Percentiles rank a stretch among this genome's conserved stretches.
Conservation (phyloP, 176 grass and related monocot genomes). For the Eremochloa ophiuroides region DNA sequence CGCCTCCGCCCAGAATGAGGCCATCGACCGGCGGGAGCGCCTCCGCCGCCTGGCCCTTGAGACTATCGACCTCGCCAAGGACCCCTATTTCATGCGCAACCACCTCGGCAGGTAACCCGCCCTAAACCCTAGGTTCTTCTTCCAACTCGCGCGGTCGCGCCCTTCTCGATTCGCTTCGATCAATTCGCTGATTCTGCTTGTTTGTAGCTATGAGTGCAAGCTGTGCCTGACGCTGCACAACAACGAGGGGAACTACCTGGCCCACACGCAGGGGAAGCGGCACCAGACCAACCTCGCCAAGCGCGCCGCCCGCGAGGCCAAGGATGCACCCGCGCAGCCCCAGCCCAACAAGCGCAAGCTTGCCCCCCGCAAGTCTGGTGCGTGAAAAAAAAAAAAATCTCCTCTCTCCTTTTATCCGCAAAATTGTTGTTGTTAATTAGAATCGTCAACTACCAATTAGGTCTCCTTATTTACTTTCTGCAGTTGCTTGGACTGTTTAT, state of each 20-base stretch:
- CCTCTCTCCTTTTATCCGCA: not conserved
- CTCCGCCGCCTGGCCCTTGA: slow-evolving; percentile 91
- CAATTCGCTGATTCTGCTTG: not conserved
- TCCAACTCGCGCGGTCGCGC: not conserved
- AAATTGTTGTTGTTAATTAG: not conserved
- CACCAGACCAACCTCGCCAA: slow-evolving; percentile 99
- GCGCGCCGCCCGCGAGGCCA: slow-evolving; percentile 85
- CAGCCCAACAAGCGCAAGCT: slow-evolving; percentile 96
- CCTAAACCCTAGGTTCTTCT: slow-evolving; percentile 24
- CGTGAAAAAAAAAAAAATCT: not conserved
- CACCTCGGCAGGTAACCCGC: slow-evolving; percentile 77
- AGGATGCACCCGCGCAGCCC: slow-evolving; percentile 87
- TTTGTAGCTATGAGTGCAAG: slow-evolving; percentile 86
- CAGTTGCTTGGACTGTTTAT: not conserved
- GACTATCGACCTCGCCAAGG: slow-evolving; percentile 98
- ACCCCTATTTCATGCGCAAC: slow-evolving; percentile 99
- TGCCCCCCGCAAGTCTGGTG: slow-evolving; percentile 78
- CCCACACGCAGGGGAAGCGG: slow-evolving; percentile 94
- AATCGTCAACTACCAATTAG: not conserved
- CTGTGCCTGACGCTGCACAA: slow-evolving; percentile 94
- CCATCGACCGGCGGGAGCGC: slow-evolving; percentile 91
- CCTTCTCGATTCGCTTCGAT: slow-evolving; percentile 1
- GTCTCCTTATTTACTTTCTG: not conserved
- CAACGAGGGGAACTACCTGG: slow-evolving; percentile 98
- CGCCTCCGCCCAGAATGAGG: slow-evolving; percentile 89